Evolutionary conservation across 441 rosid genomes (phyloP).

Genomic region (Adansonia gregorii): DNA sequence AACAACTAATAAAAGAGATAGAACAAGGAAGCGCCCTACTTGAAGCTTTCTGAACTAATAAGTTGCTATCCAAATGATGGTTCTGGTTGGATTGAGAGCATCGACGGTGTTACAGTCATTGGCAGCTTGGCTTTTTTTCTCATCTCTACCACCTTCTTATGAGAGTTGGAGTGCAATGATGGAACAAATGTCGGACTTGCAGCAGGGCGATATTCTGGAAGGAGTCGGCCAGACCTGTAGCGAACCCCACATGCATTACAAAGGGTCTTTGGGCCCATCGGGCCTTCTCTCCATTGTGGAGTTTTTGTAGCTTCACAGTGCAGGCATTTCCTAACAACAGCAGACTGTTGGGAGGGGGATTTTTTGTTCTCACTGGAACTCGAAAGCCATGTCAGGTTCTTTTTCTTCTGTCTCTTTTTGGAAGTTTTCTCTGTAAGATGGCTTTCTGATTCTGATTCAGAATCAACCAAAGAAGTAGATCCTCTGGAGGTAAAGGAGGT

Average conservation of each 20-base stretch:
- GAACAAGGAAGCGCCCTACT: constrained; percentile 37
- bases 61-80: constrained; percentile 41
- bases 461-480: constrained; percentile 28
- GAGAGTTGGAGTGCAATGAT: constrained; percentile 85
- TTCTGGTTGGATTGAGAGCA: constrained; percentile 13
- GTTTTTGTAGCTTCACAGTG: constrained; percentile 86
- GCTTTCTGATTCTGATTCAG: constrained; percentile 44
- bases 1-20: constrained; percentile 26
- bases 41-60: constrained; percentile 38
- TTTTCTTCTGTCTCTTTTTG: constrained; percentile 53
- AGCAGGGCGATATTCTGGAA: constrained; percentile 92
- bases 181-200: constrained; percentile 86
- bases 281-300: constrained; percentile 98
- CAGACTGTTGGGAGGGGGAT: constrained; percentile 31
- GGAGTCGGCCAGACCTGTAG: constrained; percentile 80
- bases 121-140: neutral
- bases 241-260: constrained; percentile 97
- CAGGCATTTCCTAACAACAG: constrained; percentile 55
- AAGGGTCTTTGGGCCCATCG: constrained; percentile 89
- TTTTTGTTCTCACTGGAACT: constrained; percentile 34
- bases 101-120: too few relatives aligned
- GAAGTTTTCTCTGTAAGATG: constrained; percentile 38
- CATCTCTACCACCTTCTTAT: constrained; percentile 27
- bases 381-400: constrained; percentile 40
- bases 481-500: constrained; percentile 31